phyloP scores from a whole-genome alignment of 2,329 filamentous ascomycete genomes.

The Colletotrichum sp. region DNA sequence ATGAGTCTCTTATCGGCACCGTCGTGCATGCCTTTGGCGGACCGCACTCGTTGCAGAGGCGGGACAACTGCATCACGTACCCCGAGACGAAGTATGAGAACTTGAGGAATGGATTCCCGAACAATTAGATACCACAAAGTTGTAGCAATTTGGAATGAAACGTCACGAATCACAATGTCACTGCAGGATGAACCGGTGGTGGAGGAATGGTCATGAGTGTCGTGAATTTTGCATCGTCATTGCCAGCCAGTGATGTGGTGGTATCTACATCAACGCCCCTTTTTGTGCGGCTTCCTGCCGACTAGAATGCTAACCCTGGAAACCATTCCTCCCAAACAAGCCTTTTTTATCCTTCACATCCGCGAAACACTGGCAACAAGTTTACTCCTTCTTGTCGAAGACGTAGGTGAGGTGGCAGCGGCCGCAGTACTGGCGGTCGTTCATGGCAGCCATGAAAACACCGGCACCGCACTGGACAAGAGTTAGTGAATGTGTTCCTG shows the following conservation, averaged over 20 bases:
- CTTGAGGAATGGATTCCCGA: constrained; percentile 60
- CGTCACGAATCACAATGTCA: background rate
- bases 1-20: constrained; percentile 70
- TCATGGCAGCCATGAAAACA: constrained; percentile 99
- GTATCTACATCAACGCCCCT: constrained; percentile 49
- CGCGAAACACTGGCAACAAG: constrained; percentile 7
- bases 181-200: background rate
- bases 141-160: background rate
- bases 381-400: constrained; percentile 68
- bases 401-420: constrained; percentile 77
- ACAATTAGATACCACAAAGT: background rate
- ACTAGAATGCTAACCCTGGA: constrained; percentile 23
- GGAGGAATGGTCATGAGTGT: constrained; percentile 14
- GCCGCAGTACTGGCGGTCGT: constrained; percentile 97
- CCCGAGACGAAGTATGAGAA: constrained; percentile 76
- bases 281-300: constrained; percentile 34
- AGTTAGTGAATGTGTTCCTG: constrained; percentile 36
- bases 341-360: constrained; percentile 12
- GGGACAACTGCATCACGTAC: constrained; percentile 65
- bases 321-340: constrained; percentile 17
- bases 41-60: constrained; percentile 49
- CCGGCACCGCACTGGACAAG: constrained; percentile 86
- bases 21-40: constrained; percentile 67
- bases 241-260: constrained; percentile 32
- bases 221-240: constrained; percentile 23